Base-by-base conservation (phyloP, 2,329 filamentous ascomycete genomes). In the Verticillium zaregamsianum region DNA sequence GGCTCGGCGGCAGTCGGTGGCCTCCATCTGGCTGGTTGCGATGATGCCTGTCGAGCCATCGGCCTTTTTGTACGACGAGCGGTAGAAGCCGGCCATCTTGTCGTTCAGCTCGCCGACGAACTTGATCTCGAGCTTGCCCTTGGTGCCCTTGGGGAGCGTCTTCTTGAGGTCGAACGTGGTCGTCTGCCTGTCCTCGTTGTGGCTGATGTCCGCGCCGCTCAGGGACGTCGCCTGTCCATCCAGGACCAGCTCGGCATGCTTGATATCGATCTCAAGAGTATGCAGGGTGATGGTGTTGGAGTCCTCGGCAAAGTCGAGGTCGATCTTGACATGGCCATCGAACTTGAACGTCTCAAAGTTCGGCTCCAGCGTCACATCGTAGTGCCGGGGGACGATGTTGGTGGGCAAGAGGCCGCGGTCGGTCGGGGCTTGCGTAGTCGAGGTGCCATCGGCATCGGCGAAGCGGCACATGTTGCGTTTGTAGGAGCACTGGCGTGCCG, bases 41-140 rank as follows among this genome's bases (percentile, higher is more conserved):
- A 98, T 83, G 73, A 93, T 90, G 67, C 90, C 91, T 62, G 89
- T 88, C 63, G 86, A 86, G 45, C 94, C 94, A 71, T 95, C 87
- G 57, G 86, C 78, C 64, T 87, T 88, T 81, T 95, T 96, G 82
- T 94, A 98, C 7, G 92, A 96, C 1, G 93, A 97, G 62, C 94
- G 88, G 79, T 98, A 98, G 84, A 98, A 98, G 57, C 94, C 94
- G 57, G 93, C 93, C 92, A 98, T 96, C 78, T 95, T 94, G 74
- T 96, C 91, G 76, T 96, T 97, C 70, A 97, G 80, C 54, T 82
- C 84, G 49, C 93, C 93, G 11, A 86, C 88, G 77, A 96, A 97
- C 55, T 74, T 73, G 62, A 83, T 77, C 39, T 75, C 74, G 59
- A 68, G 86, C 86, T 70, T 88, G 23, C 90, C 91, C 80, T 93